phyloP scores from a whole-genome alignment of 805 yeast genomes.

The Wickerhamiella sergipiensis region DNA sequence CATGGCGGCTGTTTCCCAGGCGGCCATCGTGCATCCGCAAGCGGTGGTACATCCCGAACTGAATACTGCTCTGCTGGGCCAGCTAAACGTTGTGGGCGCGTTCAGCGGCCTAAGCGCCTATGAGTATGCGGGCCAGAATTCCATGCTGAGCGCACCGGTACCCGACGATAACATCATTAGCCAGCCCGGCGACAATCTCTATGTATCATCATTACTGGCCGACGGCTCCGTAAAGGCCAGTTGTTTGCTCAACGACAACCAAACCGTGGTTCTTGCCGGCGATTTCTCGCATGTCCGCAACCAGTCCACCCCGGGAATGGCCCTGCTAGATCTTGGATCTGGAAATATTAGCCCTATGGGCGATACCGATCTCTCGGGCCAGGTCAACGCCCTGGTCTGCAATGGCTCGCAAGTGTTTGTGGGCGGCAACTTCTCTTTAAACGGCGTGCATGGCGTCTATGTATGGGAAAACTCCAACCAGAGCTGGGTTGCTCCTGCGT shows the following conservation, averaged over 20 bases:
- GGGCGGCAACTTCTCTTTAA: conserved; percentile 63
- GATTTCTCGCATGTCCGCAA: conserved; percentile 9
- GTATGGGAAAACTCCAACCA: conserved; percentile 41
- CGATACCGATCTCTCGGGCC: conserved; percentile 3
- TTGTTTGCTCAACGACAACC: conserved; percentile 12
- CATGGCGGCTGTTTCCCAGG: background rate
- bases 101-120: conserved; percentile 24
- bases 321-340: conserved; percentile 5
- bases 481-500: conserved; percentile 39
- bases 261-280: conserved; percentile 13
- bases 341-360: conserved; percentile 7
- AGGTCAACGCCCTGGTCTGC: conserved; percentile 32
- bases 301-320: conserved; percentile 8
- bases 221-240: conserved; percentile 13
- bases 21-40: background rate
- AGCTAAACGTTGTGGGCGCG: conserved; percentile 10
- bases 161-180: conserved; percentile 11
- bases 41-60: background rate
- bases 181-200: conserved; percentile 10
- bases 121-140: conserved; percentile 26
- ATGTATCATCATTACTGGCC: conserved; percentile 14
- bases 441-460: conserved; percentile 44
- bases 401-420: conserved; percentile 46
- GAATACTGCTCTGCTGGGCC: conserved; percentile 6
- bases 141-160: conserved; percentile 14